These are phyloP conservation scores for Diaporthe helianthi DNA, from an alignment of 2,329 filamentous ascomycete genomes.

Conservation along the genomic window DNA sequence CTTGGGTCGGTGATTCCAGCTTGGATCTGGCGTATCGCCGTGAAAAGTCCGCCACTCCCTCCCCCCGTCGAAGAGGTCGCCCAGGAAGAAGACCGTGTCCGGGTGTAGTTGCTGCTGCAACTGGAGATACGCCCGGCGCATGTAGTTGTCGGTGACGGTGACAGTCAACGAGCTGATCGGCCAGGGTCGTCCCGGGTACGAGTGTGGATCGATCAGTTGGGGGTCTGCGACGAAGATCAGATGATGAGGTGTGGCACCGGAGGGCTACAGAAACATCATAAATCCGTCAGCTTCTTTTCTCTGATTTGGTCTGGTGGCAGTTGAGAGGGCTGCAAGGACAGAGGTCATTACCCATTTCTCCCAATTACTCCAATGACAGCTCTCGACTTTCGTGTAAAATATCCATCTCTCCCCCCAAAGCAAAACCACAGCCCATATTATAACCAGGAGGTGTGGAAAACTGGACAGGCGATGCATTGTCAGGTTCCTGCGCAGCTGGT, in stretches of 20 bases:
- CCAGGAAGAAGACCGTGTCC: constrained; percentile 88
- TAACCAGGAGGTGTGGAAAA: constrained; percentile 71
- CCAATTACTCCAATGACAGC: constrained; percentile 86
- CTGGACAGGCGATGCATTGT: constrained; percentile 60
- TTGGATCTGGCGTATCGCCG: constrained; percentile 65
- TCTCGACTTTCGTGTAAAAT: constrained; percentile 73
- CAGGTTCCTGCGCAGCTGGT: constrained; percentile 54
- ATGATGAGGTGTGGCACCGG: constrained; percentile 80
- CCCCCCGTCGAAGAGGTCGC: constrained; percentile 94
- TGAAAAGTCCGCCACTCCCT: constrained; percentile 86
- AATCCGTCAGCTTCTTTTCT: constrained; percentile 16
- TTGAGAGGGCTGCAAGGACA: neutral
- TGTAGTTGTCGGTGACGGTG: constrained; percentile 83
- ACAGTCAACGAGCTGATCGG: constrained; percentile 61
- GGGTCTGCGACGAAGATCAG: constrained; percentile 88
- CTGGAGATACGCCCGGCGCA: constrained; percentile 80
- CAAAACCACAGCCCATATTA: constrained; percentile 78
- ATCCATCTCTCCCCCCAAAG: constrained; percentile 86
- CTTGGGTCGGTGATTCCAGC: constrained; percentile 61
- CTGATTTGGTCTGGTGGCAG: neutral
- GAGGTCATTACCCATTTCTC: constrained; percentile 80
- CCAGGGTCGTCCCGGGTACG: constrained; percentile 83
- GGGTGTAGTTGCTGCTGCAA: constrained; percentile 80
- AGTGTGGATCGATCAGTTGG: constrained; percentile 91
- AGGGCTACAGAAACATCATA: constrained; percentile 62